Base-by-base conservation (phyloP, 2,329 filamentous ascomycete species). In the Fusarium nisikadoi region DNA sequence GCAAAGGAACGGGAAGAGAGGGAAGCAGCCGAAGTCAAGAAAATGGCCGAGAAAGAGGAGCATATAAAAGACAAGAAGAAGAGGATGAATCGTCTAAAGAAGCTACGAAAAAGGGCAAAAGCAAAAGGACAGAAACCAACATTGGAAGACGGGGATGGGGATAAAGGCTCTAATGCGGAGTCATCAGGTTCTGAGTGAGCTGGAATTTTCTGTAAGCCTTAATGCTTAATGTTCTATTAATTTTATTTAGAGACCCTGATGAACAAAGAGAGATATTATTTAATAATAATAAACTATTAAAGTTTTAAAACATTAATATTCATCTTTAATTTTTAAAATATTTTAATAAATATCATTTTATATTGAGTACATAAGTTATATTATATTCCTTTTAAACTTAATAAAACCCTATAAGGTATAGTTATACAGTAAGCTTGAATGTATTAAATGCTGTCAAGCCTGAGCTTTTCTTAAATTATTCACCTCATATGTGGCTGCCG, bases 41-140 rank as follows among this genome's bases (percentile, higher is more conserved):
- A 83, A 60, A 73, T 80, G 53, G 70, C 82, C 68, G 82, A 83
- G 23, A 91, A 89, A 79, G 88, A 89, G 75, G 85, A 89, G 71
- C 85, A 86, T 53, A 71, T 90, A 35, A 85, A 83, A 73, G 88
- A 90, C 61, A 91, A 90, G 83, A 90, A 89, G 82, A 89, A 89
- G 81, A 83, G 88, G 71, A 77, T 89, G 70, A 91, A 91, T 73
- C 80, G 87, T 63, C 79, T 86, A 73, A 90, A 88, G 82, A 90
- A 91, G 81, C 73, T 90, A 67, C 87, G 88, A 79, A 84, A 85
- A 75, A 85, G 86, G 75, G 84, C 85, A 46, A 91, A 91, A 80
- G 87, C 86, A 70, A 88, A 84, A 77, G 86, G 86, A 74, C 83
- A 84, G 80, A 90, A 89, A 74, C 72, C 79, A 76, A 77, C 43